phyloP scores from a whole-genome alignment of 108 stramenopile species.

The Epithemia pelagica region DNA sequence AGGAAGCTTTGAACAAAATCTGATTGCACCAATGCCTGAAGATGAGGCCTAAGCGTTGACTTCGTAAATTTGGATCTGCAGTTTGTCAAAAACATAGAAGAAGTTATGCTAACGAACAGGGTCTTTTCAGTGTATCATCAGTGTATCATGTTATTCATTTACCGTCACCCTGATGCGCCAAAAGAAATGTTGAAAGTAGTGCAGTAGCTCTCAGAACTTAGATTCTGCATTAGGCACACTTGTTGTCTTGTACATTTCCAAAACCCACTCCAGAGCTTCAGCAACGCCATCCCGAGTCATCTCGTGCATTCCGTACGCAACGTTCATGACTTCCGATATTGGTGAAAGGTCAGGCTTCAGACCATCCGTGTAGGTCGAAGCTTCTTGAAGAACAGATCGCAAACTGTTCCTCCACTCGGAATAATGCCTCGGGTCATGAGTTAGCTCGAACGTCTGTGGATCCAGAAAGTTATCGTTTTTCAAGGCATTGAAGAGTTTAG shows the following conservation, averaged over 20 bases:
- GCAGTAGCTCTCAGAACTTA: no score
- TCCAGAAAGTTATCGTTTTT: slow-evolving; percentile 11
- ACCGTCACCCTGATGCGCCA: no score
- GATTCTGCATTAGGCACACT: background rate
- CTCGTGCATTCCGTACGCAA: slow-evolving; percentile 33
- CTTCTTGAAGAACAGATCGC: slow-evolving; percentile 8
- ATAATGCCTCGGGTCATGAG: slow-evolving; percentile 19
- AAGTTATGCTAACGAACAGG: no score
- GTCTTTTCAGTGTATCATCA: no score
- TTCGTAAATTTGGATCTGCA: background rate
- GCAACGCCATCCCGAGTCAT: slow-evolving; percentile 33
- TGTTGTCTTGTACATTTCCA: slow-evolving; percentile 3
- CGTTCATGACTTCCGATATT: slow-evolving; percentile 32
- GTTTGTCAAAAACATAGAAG: no score
- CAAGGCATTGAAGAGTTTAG: slow-evolving; percentile 10
- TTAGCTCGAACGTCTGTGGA: slow-evolving; percentile 2
- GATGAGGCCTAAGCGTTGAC: slow-evolving; percentile 21
- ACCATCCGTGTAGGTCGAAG: slow-evolving; percentile 5
- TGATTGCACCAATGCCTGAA: slow-evolving; percentile 78
- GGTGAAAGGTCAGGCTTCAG: slow-evolving; percentile 24
- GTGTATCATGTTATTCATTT: no score
- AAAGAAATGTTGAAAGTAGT: no score
- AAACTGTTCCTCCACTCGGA: background rate
- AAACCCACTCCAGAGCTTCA: slow-evolving; percentile 17
- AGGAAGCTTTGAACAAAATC: slow-evolving; percentile 67